Evolutionary conservation across 192 early-diverging fungal genomes (phyloP).

Genomic region (Allomyces macrogynus): DNA sequence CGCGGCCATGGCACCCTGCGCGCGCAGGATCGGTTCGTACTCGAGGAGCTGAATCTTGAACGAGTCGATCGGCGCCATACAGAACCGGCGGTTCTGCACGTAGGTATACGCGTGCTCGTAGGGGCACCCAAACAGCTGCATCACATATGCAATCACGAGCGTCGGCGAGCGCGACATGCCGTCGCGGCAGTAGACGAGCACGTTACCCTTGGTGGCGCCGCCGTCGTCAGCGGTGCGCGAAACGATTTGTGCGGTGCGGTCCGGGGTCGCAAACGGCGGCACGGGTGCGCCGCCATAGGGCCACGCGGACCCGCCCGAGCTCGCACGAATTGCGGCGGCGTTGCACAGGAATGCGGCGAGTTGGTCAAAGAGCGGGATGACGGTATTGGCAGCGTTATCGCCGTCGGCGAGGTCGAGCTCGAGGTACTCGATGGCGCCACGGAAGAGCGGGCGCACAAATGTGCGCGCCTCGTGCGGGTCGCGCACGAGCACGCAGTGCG

Average conservation of each 20-base stretch:
- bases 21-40: too few species aligned
- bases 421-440: constrained; percentile 35
- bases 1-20: too few species aligned
- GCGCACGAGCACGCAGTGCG: constrained; percentile 58
- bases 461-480: constrained; percentile 37
- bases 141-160: constrained; percentile 77
- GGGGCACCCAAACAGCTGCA: constrained; percentile 45
- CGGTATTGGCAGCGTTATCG: constrained; percentile 57
- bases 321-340: neutral
- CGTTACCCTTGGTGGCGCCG: constrained; percentile 18
- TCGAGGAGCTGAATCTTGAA: constrained; percentile 48
- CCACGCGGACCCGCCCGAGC: neutral
- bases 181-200: constrained; percentile 50
- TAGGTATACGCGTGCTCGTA: constrained; percentile 53
- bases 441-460: constrained; percentile 30
- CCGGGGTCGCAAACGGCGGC: neutral
- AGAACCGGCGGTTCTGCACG: constrained; percentile 71
- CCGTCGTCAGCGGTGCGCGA: constrained; percentile 10
- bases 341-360: constrained; percentile 31
- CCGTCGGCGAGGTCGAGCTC: constrained; percentile 40
- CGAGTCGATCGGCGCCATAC: constrained; percentile 63
- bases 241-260: neutral
- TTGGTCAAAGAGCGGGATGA: constrained; percentile 56
- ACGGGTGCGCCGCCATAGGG: neutral
- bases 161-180: constrained; percentile 67